These are phyloP conservation scores for Stemphylium vesicarium DNA, from an alignment of 2,329 filamentous ascomycete species.

Conservation along the genomic window DNA sequence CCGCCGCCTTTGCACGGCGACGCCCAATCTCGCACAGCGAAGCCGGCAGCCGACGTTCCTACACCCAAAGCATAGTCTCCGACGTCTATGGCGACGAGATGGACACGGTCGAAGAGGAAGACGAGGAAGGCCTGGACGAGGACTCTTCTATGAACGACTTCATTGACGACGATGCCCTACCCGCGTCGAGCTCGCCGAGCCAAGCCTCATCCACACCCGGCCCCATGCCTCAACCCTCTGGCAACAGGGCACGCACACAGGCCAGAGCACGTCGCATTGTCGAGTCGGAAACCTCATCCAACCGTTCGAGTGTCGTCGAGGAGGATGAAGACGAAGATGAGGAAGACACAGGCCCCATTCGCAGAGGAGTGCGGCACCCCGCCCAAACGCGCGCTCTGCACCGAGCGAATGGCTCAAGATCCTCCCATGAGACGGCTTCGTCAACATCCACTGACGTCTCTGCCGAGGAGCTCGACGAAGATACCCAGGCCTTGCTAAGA, in stretches of 20 bases:
- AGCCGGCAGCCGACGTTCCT: slow-evolving; percentile 49
- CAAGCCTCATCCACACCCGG: slow-evolving; percentile 39
- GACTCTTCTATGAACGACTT: slow-evolving; percentile 53
- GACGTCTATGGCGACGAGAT: slow-evolving; percentile 51
- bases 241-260: slow-evolving; percentile 27
- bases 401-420: slow-evolving; percentile 44
- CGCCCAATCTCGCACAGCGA: slow-evolving; percentile 51
- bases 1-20: slow-evolving; percentile 29
- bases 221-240: slow-evolving; percentile 39
- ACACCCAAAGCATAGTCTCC: slow-evolving; percentile 50
- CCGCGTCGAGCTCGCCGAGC: slow-evolving; percentile 30
- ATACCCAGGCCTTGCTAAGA: slow-evolving; percentile 45
- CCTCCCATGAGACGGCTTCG: slow-evolving; percentile 38
- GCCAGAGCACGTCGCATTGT: slow-evolving; percentile 45
- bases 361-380: slow-evolving; percentile 40
- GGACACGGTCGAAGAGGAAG: slow-evolving; percentile 52
- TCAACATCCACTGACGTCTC: slow-evolving; percentile 46
- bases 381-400: slow-evolving; percentile 38
- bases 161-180: slow-evolving; percentile 46
- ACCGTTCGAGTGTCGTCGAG: slow-evolving; percentile 42
- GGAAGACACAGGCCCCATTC: slow-evolving; percentile 46
- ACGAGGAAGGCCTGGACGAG: slow-evolving; percentile 48
- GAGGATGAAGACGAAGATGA: slow-evolving; percentile 46
- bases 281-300: slow-evolving; percentile 48
- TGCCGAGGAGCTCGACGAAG: slow-evolving; percentile 48